phyloP scores from a whole-genome alignment of 129 eudicot species.

The Mikania micrantha region DNA sequence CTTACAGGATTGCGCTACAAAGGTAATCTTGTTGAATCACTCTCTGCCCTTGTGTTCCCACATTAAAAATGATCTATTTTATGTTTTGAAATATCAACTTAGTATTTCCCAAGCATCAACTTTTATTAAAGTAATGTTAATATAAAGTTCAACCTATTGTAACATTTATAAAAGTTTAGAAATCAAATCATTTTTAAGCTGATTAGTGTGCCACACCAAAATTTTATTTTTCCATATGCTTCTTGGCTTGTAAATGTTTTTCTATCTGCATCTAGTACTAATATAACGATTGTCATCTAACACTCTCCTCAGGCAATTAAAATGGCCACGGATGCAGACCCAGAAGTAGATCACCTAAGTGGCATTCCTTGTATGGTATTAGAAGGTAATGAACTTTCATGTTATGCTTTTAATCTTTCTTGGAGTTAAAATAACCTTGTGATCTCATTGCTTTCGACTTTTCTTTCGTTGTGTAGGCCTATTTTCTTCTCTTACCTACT shows the following conservation, averaged over 20 bases:
- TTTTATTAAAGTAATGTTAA: neutral
- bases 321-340: conserved; percentile 80
- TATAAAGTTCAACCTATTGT: neutral
- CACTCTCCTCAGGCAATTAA: conserved; percentile 52
- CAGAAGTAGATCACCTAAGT: conserved; percentile 44
- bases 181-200: conserved; percentile 4
- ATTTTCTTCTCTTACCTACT: conserved; percentile 63
- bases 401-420: conserved; percentile 5
- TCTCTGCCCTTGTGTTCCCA: neutral
- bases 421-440: neutral
- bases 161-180: conserved; percentile 1
- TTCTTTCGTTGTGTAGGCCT: conserved; percentile 38
- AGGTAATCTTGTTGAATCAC: conserved; percentile 33
- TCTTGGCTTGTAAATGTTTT: neutral
- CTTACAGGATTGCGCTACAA: conserved; percentile 73
- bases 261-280: neutral
- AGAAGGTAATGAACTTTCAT: conserved; percentile 52
- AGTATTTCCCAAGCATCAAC: neutral
- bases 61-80: neutral
- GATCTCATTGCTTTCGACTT: conserved; percentile 10
- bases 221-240: neutral
- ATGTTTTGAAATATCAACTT: neutral
- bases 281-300: conserved; percentile 2
- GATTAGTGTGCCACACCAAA: conserved; percentile 2
- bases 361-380: conserved; percentile 56